Percentiles rank a stretch among this genome's conserved stretches.
These are phyloP conservation scores for Arabidopsis arenosa DNA, from an alignment of 345 rosid species.

Conservation along the genomic window DNA sequence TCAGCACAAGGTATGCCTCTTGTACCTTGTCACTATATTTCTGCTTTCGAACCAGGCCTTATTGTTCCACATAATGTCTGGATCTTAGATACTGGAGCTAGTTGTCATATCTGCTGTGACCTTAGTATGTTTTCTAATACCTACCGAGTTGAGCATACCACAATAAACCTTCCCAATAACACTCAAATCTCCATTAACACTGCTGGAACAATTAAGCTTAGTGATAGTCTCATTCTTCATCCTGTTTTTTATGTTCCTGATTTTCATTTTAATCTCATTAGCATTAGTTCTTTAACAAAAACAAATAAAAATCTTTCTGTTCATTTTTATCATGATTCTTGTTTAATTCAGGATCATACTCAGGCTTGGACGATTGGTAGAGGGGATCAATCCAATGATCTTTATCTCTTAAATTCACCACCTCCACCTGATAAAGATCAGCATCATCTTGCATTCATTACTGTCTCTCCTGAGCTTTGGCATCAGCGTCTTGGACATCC, in stretches of 20 bases:
- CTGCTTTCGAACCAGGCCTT: too few species aligned
- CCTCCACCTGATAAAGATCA: not conserved
- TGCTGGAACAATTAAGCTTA: not conserved
- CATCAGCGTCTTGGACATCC: not conserved
- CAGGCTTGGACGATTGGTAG: not conserved
- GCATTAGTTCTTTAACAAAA: not conserved
- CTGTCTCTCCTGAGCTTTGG: not conserved
- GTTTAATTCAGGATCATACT: not conserved
- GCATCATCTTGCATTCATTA: too few species aligned
- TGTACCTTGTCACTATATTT: too few species aligned
- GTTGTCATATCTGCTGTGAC: not conserved
- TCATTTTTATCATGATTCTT: not conserved
- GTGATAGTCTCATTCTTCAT: not conserved
- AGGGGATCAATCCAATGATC: not conserved
- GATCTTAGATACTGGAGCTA: too few species aligned
- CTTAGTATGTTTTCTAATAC: not conserved
- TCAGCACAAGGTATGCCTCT: not conserved
- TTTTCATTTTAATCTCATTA: not conserved
- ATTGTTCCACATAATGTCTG: too few species aligned
- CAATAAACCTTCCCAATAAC: not conserved
- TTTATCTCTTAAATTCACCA: not conserved
- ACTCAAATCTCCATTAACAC: fast-evolving
- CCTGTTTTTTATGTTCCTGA: not conserved
- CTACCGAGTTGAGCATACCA: too few species aligned
- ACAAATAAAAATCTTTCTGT: not conserved